Conservation (phyloP, 2,329 filamentous ascomycete genomes). For the Clarireedia paspali region DNA sequence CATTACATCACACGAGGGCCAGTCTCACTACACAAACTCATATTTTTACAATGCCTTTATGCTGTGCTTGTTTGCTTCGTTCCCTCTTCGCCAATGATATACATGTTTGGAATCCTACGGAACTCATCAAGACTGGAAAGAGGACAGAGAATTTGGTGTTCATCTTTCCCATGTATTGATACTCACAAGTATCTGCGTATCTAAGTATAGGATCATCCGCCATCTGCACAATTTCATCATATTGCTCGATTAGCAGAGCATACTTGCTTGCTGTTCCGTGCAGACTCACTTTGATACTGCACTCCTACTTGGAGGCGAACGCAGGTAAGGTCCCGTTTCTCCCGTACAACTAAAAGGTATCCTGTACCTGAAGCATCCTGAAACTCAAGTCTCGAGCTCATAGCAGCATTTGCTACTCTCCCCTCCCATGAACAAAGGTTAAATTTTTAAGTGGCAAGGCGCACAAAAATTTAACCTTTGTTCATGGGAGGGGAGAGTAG, state of each 20-base stretch:
- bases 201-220: neutral
- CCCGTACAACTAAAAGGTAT: neutral
- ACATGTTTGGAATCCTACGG: neutral
- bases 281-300: neutral
- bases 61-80: neutral
- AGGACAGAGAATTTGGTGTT: too few species aligned
- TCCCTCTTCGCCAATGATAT: neutral
- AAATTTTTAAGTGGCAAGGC: too few species aligned
- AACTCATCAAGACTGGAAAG: too few species aligned
- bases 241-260: neutral
- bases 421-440: too few species aligned
- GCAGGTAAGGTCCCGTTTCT: neutral
- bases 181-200: too few species aligned
- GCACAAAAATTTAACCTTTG: too few species aligned
- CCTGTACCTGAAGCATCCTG: neutral
- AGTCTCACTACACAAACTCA: too few species aligned
- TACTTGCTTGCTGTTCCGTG: neutral
- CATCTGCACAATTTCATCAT: neutral
- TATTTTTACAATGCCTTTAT: neutral
- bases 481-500: neutral
- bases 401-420: neutral
- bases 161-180: too few species aligned
- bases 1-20: neutral
- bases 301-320: neutral
- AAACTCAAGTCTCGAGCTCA: conserved; percentile 1